Percentiles rank a stretch among this genome's conserved stretches.
phyloP scores from a whole-genome alignment of 2,329 filamentous ascomycete genomes.

The Parastagonospora nodorum region DNA sequence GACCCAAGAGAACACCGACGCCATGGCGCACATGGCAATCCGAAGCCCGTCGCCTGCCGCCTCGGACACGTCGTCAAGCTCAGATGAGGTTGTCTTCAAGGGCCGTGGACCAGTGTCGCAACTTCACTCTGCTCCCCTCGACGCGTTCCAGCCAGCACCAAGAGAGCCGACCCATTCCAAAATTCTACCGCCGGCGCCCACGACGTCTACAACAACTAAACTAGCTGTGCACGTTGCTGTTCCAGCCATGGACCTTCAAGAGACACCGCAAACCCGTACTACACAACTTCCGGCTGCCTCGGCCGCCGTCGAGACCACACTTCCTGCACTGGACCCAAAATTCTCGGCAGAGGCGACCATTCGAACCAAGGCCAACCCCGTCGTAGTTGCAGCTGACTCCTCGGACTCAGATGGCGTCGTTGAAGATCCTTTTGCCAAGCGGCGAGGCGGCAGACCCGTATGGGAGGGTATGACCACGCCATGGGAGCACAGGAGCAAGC shows the following conservation, averaged over 20 bases:
- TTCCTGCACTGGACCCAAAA: too few relatives aligned
- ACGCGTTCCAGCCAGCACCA: neutral
- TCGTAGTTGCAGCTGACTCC: slow-evolving; percentile 8
- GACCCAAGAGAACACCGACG: slow-evolving; percentile 22
- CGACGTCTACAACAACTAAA: neutral
- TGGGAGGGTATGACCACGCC: slow-evolving; percentile 38
- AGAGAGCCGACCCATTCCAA: neutral
- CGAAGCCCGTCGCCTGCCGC: slow-evolving; percentile 44
- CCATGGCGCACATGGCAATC: slow-evolving; percentile 39
- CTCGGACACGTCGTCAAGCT: slow-evolving; percentile 28
- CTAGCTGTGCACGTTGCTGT: neutral
- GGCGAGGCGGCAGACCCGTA: slow-evolving; percentile 29
- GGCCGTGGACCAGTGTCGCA: slow-evolving; percentile 29
- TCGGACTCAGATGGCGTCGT: slow-evolving; percentile 32
- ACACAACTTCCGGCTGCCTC: neutral
- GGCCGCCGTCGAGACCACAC: too few relatives aligned
- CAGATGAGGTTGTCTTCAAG: slow-evolving; percentile 66
- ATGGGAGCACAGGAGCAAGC: slow-evolving; percentile 44
- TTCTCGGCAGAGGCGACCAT: too few relatives aligned
- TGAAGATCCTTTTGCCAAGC: slow-evolving; percentile 27
- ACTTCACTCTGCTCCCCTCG: neutral
- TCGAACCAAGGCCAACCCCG: neutral
- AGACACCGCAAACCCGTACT: neutral
- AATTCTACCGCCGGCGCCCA: neutral
- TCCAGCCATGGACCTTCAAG: neutral